A percentile compares a stretch with the other conserved stretches of the same genome.
These are phyloP conservation scores for Westerdykella aurantiaca DNA, from an alignment of 2,329 filamentous ascomycete species.

Conservation along the genomic window DNA sequence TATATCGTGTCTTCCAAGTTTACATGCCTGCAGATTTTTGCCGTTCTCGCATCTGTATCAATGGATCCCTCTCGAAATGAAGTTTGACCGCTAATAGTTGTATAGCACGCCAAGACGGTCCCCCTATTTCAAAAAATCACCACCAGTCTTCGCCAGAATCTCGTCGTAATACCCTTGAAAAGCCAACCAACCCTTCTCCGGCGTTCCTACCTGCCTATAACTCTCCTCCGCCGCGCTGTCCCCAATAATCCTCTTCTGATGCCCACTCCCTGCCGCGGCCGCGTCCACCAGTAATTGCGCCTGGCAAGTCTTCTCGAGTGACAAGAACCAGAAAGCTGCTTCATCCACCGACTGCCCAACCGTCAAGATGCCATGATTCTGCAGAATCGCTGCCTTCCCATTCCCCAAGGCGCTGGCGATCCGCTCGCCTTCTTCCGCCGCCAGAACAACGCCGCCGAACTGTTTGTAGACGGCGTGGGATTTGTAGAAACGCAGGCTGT, in stretches of 20 bases:
- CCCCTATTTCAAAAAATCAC: conserved; percentile 42
- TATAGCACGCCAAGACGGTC: no score
- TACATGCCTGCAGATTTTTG: no score
- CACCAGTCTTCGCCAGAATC: conserved; percentile 46
- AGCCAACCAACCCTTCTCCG: conserved; percentile 50
- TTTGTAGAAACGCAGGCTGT: conserved; percentile 40
- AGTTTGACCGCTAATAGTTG: no score
- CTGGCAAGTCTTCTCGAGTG: conserved; percentile 43
- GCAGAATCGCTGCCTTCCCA: conserved; percentile 35
- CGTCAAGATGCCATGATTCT: conserved; percentile 39
- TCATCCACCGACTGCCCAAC: conserved; percentile 39
- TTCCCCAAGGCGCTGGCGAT: conserved; percentile 37
- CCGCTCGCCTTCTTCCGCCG: conserved; percentile 40
- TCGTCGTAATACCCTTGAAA: conserved; percentile 53
- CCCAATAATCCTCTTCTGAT: conserved; percentile 38
- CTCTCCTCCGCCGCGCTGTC: conserved; percentile 38
- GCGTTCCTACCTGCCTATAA: conserved; percentile 40
- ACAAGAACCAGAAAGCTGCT: conserved; percentile 44
- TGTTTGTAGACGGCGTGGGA: conserved; percentile 39
- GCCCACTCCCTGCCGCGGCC: conserved; percentile 31
- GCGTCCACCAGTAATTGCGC: conserved; percentile 43
- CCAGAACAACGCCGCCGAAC: conserved; percentile 40
- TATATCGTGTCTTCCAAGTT: no score
- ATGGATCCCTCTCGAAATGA: no score
- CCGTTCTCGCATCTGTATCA: no score